Evolutionary conservation across 2,329 filamentous ascomycete species (phyloP).

Genomic region (Sclerotinia nivalis): DNA sequence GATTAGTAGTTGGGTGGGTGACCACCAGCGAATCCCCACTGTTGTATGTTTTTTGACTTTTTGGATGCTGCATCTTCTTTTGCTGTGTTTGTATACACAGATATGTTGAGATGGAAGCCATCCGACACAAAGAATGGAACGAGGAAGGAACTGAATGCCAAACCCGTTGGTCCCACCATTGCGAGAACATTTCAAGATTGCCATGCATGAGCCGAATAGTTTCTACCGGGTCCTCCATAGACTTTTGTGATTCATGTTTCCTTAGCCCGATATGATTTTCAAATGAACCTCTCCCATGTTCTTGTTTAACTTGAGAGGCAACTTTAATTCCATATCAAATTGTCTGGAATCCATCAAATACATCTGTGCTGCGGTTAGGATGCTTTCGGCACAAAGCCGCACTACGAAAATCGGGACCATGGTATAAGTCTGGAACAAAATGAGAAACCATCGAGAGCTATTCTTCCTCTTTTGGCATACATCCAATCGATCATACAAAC

Average conservation of each 20-base stretch:
- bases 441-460: too few species aligned
- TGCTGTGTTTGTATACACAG: too few species aligned
- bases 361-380: background rate
- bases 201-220: background rate
- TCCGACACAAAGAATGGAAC: background rate
- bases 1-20: conserved; percentile 21
- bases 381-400: background rate
- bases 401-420: background rate
- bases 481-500: too few species aligned
- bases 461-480: too few species aligned
- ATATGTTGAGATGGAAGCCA: background rate
- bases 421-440: too few species aligned
- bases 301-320: background rate
- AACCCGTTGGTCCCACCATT: background rate
- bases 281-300: background rate
- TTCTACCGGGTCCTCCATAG: background rate
- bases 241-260: background rate
- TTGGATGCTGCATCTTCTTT: background rate
- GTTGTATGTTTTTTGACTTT: background rate
- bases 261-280: background rate
- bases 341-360: background rate
- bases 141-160: background rate
- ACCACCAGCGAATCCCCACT: conserved; percentile 20
- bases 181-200: too few species aligned
- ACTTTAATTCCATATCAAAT: background rate